phyloP scores from a whole-genome alignment of 139 green algal genomes.

The Coccomyxa sp. region DNA sequence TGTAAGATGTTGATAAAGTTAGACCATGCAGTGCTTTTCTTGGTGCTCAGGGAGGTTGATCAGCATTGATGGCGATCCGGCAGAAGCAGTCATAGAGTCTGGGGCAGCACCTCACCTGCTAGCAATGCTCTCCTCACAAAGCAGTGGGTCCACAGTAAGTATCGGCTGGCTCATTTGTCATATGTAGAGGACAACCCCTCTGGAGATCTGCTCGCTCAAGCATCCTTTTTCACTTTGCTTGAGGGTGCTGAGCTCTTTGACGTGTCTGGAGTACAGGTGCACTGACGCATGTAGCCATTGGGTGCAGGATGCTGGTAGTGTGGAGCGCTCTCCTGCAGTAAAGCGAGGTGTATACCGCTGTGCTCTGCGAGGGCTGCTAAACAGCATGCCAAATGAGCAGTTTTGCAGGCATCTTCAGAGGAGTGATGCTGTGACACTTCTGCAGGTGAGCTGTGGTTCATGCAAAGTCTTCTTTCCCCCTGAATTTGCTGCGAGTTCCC shows the following conservation, averaged over 20 bases:
- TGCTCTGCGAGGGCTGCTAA: slow-evolving; percentile 9
- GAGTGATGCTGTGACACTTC: no score
- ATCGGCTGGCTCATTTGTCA: background rate
- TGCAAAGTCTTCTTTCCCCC: no score
- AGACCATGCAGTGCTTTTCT: background rate
- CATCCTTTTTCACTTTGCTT: background rate
- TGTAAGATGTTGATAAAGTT: background rate
- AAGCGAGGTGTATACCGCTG: slow-evolving; percentile 13
- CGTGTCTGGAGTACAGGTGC: no score
- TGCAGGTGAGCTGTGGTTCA: no score
- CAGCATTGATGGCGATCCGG: background rate
- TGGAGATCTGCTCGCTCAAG: background rate
- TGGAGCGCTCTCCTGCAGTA: slow-evolving; percentile 3
- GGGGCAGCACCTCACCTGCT: background rate
- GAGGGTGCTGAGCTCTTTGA: background rate
- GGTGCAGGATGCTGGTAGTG: background rate
- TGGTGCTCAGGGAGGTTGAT: background rate
- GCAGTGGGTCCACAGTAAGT: background rate
- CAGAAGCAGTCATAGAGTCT: background rate
- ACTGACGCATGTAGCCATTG: no score
- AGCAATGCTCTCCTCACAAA: background rate
- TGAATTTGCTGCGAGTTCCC: no score
- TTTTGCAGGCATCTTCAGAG: background rate
- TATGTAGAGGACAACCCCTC: background rate
- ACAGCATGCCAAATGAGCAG: slow-evolving; percentile 3